Percentiles rank a stretch among this genome's conserved stretches.
These are phyloP conservation scores for Ramularia endophylla DNA, from an alignment of 2,329 filamentous ascomycete species.

Conservation along the genomic window DNA sequence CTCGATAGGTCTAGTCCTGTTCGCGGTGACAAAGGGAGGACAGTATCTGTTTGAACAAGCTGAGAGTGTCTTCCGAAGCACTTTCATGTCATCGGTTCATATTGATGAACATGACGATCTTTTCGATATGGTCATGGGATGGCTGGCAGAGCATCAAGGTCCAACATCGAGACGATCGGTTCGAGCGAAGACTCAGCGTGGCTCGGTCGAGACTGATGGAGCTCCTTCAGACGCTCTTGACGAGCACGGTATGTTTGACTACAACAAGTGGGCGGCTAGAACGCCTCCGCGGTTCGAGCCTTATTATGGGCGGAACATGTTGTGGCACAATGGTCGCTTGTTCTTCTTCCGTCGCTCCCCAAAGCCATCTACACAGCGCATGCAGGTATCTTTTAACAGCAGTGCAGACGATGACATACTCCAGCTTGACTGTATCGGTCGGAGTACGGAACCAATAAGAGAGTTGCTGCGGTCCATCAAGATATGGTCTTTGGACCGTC, in stretches of 20 bases:
- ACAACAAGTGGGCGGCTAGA: slow-evolving; percentile 43
- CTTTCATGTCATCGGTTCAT: slow-evolving; percentile 40
- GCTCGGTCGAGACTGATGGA: slow-evolving; percentile 29
- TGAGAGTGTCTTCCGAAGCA: slow-evolving; percentile 28
- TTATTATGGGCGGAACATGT: slow-evolving; percentile 40
- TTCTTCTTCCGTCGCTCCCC: slow-evolving; percentile 38
- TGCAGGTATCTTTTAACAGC: slow-evolving; percentile 19
- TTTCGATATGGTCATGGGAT: slow-evolving; percentile 38
- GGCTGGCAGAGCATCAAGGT: slow-evolving; percentile 39
- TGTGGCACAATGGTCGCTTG: slow-evolving; percentile 39
- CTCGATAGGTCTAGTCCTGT: slow-evolving; percentile 37
- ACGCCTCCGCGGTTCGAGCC: slow-evolving; percentile 46
- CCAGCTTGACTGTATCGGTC: slow-evolving; percentile 42
- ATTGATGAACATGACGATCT: slow-evolving; percentile 42
- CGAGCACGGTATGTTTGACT: slow-evolving; percentile 43
- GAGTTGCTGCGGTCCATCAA: slow-evolving; percentile 41
- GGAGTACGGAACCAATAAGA: slow-evolving; percentile 45
- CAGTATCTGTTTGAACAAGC: slow-evolving; percentile 33
- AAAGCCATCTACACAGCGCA: slow-evolving; percentile 26
- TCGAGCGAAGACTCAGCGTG: slow-evolving; percentile 36
- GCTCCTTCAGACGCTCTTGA: slow-evolving; percentile 33
- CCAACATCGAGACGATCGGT: slow-evolving; percentile 32
- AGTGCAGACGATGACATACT: slow-evolving; percentile 37
- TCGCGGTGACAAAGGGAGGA: slow-evolving; percentile 35
- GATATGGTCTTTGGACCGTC: slow-evolving; percentile 37